Conservation (phyloP, 176 grass and related monocot species). For the Tillandsia leiboldiana region DNA sequence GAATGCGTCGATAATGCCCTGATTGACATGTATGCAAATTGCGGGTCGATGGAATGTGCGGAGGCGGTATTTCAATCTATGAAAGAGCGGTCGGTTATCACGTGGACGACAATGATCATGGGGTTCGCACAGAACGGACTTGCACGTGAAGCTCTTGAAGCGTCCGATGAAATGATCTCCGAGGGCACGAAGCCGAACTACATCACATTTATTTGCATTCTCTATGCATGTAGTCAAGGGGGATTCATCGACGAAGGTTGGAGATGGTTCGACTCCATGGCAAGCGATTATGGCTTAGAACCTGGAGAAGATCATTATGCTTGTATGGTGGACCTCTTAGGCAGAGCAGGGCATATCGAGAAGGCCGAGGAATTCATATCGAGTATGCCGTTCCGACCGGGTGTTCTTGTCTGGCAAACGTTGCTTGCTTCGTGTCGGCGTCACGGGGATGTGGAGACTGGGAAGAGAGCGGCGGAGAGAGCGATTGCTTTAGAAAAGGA, state of each 20-base stretch:
- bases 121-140: constrained; percentile 36
- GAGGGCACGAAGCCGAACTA: constrained; percentile 24
- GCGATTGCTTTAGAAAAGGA: constrained; percentile 32
- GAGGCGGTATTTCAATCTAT: constrained; percentile 32
- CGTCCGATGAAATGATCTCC: constrained; percentile 42
- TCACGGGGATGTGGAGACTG: constrained; percentile 36
- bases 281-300: constrained; percentile 23
- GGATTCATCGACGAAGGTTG: constrained; percentile 40
- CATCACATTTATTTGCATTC: constrained; percentile 35
- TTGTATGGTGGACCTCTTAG: constrained; percentile 63
- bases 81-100: constrained; percentile 16
- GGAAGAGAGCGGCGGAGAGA: constrained; percentile 29
- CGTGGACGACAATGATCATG: constrained; percentile 55
- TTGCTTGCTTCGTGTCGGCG: constrained; percentile 32
- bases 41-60: constrained; percentile 21
- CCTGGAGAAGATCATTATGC: constrained; percentile 51
- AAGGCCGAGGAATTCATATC: constrained; percentile 44
- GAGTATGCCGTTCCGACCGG: constrained; percentile 34
- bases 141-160: constrained; percentile 22
- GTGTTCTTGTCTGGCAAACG: constrained; percentile 38
- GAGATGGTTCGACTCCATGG: constrained; percentile 47
- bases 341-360: constrained; percentile 34
- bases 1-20: constrained; percentile 35
- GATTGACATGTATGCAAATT: constrained; percentile 57
- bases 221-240: constrained; percentile 49